Percentiles rank a stretch among this genome's conserved stretches.
phyloP scores from a whole-genome alignment of 2,329 filamentous ascomycete genomes.

The Talaromyces sp. region DNA sequence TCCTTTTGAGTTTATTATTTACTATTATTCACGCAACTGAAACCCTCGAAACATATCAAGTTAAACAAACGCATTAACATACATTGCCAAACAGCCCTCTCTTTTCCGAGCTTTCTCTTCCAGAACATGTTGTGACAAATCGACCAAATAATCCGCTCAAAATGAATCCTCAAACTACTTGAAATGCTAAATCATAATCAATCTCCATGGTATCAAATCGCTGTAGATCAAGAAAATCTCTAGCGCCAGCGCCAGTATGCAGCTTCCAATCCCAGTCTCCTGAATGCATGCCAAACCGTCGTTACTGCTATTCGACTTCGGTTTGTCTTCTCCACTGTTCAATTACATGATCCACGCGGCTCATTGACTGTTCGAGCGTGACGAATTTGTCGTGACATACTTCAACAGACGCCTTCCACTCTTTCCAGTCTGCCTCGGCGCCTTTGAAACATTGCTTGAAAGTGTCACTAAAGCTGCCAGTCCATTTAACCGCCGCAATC shows the following conservation, averaged over 20 bases:
- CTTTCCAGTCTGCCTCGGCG: neutral
- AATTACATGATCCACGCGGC: neutral
- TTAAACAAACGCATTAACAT: neutral
- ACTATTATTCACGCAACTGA: neutral
- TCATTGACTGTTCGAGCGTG: neutral
- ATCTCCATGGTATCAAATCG: neutral
- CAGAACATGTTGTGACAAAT: neutral
- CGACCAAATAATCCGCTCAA: neutral
- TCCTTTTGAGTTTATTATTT: no score
- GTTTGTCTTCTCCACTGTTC: neutral
- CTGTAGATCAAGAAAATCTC: neutral
- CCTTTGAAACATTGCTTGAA: neutral
- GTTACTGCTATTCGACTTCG: neutral
- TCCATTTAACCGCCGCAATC: neutral
- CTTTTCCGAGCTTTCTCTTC: neutral
- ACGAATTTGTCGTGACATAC: neutral
- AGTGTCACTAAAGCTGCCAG: neutral
- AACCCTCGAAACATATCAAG: neutral
- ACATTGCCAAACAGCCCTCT: neutral
- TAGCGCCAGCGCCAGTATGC: neutral
- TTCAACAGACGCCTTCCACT: neutral
- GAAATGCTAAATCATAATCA: no score
- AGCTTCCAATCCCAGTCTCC: neutral
- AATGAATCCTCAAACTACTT: neutral
- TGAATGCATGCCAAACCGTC: neutral